phyloP scores from a whole-genome alignment of 2,329 filamentous ascomycete genomes.

The Ascochyta lentis region DNA sequence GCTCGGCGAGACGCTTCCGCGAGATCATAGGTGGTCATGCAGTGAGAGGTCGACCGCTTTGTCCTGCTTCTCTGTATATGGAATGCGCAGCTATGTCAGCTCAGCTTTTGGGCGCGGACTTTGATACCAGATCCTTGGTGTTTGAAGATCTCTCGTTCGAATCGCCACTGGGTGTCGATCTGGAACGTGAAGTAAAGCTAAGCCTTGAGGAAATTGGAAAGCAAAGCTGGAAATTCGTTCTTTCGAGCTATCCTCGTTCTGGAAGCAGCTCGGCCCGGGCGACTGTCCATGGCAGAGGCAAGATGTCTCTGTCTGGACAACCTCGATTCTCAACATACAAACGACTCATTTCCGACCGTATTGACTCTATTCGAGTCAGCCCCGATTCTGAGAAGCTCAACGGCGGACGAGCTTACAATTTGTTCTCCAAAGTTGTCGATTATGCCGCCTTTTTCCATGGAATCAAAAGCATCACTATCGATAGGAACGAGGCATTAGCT shows the following conservation, averaged over 20 bases:
- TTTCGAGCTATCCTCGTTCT: background rate
- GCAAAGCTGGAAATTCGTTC: background rate
- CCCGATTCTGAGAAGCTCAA: conserved; percentile 17
- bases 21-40: conserved; percentile 24
- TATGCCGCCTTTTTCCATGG: conserved; percentile 23
- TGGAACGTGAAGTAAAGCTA: conserved; percentile 6
- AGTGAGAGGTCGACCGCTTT: conserved; percentile 22
- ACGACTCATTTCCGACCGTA: background rate
- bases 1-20: conserved; percentile 12
- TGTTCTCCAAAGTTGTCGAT: conserved; percentile 25
- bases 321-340: background rate
- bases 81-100: conserved; percentile 25
- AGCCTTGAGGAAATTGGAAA: background rate
- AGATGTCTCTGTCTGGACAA: background rate
- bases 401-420: conserved; percentile 20
- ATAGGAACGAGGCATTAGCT: conserved; percentile 20
- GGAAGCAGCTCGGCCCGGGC: background rate
- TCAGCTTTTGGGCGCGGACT: conserved; percentile 3
- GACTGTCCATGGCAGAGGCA: background rate
- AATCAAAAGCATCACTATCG: conserved; percentile 21
- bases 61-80: conserved; percentile 31
- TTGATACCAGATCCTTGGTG: background rate
- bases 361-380: background rate
- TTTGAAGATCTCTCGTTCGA: conserved; percentile 19
- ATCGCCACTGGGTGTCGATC: conserved; percentile 16